A percentile compares a stretch with the other conserved stretches of the same genome.
phyloP scores from a whole-genome alignment of 768 basidiomycete species.

The Pholiota molesta region DNA sequence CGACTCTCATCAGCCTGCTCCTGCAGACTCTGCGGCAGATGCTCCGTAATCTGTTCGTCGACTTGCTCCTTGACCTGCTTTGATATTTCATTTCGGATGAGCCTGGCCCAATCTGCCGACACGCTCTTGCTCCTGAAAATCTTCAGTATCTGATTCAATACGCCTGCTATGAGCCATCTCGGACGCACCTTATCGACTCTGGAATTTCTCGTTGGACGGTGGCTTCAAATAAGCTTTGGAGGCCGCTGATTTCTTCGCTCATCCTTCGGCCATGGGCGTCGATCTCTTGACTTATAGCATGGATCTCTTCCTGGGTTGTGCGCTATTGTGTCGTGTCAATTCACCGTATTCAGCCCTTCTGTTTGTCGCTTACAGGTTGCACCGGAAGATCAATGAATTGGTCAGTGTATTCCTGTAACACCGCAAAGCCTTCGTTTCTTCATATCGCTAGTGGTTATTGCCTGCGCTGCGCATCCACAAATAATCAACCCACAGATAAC shows the following conservation, averaged over 20 bases:
- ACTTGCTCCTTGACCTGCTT: constrained; percentile 50
- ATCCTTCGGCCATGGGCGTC: constrained; percentile 20
- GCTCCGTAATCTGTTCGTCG: constrained; percentile 47
- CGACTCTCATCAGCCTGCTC: constrained; percentile 48
- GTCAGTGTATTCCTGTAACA: constrained; percentile 8
- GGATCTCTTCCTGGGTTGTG: constrained; percentile 17
- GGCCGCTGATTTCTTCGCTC: constrained; percentile 10
- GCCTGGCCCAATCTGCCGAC: constrained; percentile 29
- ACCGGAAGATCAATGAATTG: constrained; percentile 5
- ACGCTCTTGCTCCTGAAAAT: constrained; percentile 18
- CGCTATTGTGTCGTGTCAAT: constrained; percentile 8
- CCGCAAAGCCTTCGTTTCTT: constrained; percentile 9
- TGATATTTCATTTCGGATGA: constrained; percentile 43
- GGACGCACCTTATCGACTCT: constrained; percentile 18
- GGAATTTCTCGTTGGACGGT: constrained; percentile 23
- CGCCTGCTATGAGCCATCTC: too few relatives aligned
- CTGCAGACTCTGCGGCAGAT: constrained; percentile 49
- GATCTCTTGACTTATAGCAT: constrained; percentile 23
- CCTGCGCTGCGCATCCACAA: not conserved
- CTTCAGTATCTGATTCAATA: not conserved
- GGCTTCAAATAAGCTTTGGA: constrained; percentile 18
- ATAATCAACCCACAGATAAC: constrained; percentile 3
- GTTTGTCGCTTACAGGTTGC: not conserved
- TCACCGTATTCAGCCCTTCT: not conserved
- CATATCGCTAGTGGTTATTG: not conserved